Percentiles rank a stretch among this genome's conserved stretches.
Conservation (phyloP, 371 early-diverging fungal species). For the Rhizoclosmatium hyalinum region DNA sequence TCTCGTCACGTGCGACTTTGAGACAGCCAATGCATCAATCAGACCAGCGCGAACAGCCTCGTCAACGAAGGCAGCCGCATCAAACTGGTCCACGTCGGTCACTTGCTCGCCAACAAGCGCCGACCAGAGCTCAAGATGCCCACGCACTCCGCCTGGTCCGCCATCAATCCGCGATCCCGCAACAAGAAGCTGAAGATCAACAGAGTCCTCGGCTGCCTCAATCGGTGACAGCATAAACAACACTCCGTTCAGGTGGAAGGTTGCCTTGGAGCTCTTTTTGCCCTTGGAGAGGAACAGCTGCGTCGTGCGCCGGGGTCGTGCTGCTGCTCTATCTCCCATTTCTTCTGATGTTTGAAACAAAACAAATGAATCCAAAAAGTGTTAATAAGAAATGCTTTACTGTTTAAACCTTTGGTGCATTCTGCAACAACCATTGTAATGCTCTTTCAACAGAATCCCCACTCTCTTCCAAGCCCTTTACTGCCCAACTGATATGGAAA, state of each 20-base stretch:
- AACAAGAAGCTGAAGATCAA: slow-evolving; percentile 9
- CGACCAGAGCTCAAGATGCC: slow-evolving; percentile 21
- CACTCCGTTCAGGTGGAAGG: slow-evolving; percentile 17
- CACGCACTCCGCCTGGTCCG: slow-evolving; percentile 5
- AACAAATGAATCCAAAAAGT: too few species aligned
- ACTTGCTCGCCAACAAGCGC: slow-evolving; percentile 13
- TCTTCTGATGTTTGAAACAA: too few species aligned
- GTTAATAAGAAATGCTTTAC: too few species aligned
- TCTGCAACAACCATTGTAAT: slow-evolving; percentile 59
- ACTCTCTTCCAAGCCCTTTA: slow-evolving; percentile 68
- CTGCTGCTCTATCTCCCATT: too few species aligned
- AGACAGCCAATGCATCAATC: slow-evolving; percentile 17
- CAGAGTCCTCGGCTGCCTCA: background rate
- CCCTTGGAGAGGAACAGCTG: slow-evolving; percentile 24
- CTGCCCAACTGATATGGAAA: slow-evolving; percentile 72
- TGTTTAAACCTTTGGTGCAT: slow-evolving; percentile 23
- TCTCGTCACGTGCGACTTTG: slow-evolving; percentile 2
- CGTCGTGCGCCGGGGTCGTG: background rate
- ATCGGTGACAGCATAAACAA: slow-evolving; percentile 20
- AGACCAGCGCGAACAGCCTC: slow-evolving; percentile 12
- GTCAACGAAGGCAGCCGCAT: slow-evolving; percentile 14
- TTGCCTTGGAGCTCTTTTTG: slow-evolving; percentile 25
- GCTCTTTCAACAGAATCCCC: slow-evolving; percentile 67
- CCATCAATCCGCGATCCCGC: background rate
- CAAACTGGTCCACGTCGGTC: slow-evolving; percentile 9